phyloP scores from a whole-genome alignment of 495 filamentous ascomycete genomes.

The Chaetomium tenue region DNA sequence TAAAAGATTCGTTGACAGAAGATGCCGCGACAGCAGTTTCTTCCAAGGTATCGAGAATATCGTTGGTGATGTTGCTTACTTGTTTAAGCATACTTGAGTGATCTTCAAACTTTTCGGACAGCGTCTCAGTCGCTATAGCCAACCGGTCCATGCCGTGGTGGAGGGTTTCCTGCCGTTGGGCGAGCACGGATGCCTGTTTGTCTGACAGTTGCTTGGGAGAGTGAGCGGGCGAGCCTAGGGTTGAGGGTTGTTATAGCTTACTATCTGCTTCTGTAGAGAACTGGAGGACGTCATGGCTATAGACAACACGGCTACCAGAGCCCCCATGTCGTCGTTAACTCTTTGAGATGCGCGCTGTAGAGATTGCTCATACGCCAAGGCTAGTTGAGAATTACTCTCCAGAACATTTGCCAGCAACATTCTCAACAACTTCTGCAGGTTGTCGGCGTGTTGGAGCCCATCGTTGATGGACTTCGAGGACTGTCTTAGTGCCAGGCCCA shows the following conservation, averaged over 20 bases:
- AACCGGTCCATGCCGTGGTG: conserved; percentile 45
- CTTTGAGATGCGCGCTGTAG: conserved; percentile 35
- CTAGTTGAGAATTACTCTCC: conserved; percentile 38
- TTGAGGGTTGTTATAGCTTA: conserved; percentile 23
- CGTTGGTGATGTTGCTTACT: conserved; percentile 43
- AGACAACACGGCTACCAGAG: conserved; percentile 33
- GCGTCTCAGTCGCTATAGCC: conserved; percentile 31
- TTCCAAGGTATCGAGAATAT: conserved; percentile 41
- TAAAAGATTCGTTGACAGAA: conserved; percentile 32
- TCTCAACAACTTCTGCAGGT: conserved; percentile 40
- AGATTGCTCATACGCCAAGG: conserved; percentile 39
- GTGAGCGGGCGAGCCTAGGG: conserved; percentile 9
- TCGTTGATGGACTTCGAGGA: conserved; percentile 27
- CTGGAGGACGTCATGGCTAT: conserved; percentile 37
- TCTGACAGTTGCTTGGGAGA: conserved; percentile 39
- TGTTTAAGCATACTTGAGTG: conserved; percentile 37
- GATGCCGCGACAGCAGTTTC: conserved; percentile 37
- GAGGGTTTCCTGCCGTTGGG: conserved; percentile 39
- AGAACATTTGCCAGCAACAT: conserved; percentile 33
- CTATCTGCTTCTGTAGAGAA: conserved; percentile 41
- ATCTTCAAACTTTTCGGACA: conserved; percentile 33
- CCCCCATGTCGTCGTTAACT: conserved; percentile 33
- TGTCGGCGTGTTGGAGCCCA: conserved; percentile 33
- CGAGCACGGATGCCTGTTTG: conserved; percentile 34
- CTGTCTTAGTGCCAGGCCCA: conserved; percentile 34